phyloP scores from a whole-genome alignment of 2,329 filamentous ascomycete species.

The Pochonia chlamydosporia region DNA sequence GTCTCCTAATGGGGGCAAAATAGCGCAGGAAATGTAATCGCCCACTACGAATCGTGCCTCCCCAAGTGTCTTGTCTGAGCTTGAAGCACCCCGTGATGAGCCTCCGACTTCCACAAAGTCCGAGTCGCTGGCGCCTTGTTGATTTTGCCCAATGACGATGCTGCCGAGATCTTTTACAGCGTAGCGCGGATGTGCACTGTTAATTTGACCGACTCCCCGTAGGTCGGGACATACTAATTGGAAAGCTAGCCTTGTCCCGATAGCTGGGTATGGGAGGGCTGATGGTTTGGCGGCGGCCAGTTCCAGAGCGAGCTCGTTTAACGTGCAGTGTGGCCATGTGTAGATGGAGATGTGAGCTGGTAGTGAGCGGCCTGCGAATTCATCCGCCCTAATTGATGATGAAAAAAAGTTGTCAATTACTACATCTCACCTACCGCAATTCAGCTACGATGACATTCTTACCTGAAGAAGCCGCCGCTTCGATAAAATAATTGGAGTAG shows the following conservation, averaged over 20 bases:
- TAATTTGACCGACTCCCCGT: conserved; percentile 22
- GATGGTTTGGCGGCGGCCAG: conserved; percentile 60
- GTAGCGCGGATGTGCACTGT: conserved; percentile 47
- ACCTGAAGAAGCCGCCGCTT: conserved; percentile 65
- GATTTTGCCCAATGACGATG: conserved; percentile 64
- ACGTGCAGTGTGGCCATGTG: conserved; percentile 76
- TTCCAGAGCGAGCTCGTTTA: conserved; percentile 74
- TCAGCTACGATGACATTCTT: conserved; percentile 12
- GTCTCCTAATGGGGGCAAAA: conserved; percentile 68
- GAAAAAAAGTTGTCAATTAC: neutral
- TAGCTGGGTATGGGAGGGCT: conserved; percentile 65
- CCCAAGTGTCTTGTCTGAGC: conserved; percentile 66
- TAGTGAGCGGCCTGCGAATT: conserved; percentile 57
- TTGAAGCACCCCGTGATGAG: conserved; percentile 38
- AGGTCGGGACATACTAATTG: conserved; percentile 81
- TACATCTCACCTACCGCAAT: too few relatives aligned
- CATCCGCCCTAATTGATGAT: conserved; percentile 52
- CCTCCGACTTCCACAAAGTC: conserved; percentile 29
- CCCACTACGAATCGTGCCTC: conserved; percentile 82
- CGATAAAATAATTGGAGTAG: conserved; percentile 82
- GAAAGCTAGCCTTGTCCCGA: conserved; percentile 83
- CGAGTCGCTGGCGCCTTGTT: conserved; percentile 35
- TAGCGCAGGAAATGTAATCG: conserved; percentile 79
- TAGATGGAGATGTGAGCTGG: conserved; percentile 72
- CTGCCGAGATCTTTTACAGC: conserved; percentile 77